phyloP scores from a whole-genome alignment of 108 stramenopile genomes.

The Skeletonema menzelii region DNA sequence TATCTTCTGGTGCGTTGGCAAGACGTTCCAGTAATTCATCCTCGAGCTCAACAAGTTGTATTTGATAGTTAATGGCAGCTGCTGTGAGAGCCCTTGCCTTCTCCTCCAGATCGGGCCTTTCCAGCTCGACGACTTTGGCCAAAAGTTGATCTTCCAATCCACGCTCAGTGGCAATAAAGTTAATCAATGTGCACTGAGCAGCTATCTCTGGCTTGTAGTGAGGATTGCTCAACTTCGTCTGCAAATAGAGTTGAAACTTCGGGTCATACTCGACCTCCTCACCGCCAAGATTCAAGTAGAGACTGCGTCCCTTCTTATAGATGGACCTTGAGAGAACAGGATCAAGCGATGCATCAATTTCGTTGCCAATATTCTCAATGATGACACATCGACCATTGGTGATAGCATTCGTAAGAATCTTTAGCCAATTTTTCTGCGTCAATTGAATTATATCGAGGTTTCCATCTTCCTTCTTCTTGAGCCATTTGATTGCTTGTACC shows the following conservation, averaged over 20 bases:
- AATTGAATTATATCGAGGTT: constrained; percentile 66
- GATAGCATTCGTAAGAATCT: constrained; percentile 68
- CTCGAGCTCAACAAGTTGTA: constrained; percentile 83
- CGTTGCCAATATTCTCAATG: constrained; percentile 88
- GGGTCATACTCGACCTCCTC: constrained; percentile 93
- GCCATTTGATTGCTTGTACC: constrained; percentile 92
- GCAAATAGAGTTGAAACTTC: constrained; percentile 84
- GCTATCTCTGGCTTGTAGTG: constrained; percentile 95
- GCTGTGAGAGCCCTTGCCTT: constrained; percentile 68
- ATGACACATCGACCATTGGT: constrained; percentile 83
- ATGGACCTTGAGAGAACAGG: constrained; percentile 87
- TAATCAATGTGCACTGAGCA: constrained; percentile 92
- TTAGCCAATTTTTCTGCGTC: constrained; percentile 85
- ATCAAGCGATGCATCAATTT: constrained; percentile 90
- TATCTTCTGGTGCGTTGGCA: constrained; percentile 92
- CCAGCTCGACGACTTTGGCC: constrained; percentile 84
- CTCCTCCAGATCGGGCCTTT: constrained; percentile 88
- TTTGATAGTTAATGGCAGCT: constrained; percentile 85
- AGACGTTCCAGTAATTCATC: constrained; percentile 89
- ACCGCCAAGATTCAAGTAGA: constrained; percentile 81
- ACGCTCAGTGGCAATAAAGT: constrained; percentile 92
- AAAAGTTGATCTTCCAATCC: constrained; percentile 92
- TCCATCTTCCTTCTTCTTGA: constrained; percentile 70
- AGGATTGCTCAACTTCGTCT: constrained; percentile 90
- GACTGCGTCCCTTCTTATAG: constrained; percentile 78